Percentiles rank a stretch among this genome's conserved stretches.
These are phyloP conservation scores for Mesostigma viride DNA, from an alignment of 139 green algal genomes.

Conservation along the genomic window DNA sequence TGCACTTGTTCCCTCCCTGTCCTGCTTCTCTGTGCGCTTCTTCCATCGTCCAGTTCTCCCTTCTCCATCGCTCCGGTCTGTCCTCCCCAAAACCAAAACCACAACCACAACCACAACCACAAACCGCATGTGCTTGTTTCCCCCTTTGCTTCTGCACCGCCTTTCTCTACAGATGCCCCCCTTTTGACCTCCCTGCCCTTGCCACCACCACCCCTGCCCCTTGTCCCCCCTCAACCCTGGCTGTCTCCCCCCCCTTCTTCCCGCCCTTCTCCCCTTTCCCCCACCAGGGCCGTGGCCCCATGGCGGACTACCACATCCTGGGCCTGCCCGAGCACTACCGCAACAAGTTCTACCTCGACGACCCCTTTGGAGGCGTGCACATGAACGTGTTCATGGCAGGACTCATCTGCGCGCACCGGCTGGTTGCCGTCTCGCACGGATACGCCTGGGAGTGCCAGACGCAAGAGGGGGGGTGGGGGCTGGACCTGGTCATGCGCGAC, in stretches of 20 bases:
- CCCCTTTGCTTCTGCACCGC: constrained; percentile 9
- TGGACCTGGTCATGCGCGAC: constrained; percentile 71
- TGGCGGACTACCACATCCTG: constrained; percentile 63
- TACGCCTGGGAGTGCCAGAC: constrained; percentile 97
- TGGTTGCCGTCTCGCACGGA: constrained; percentile 70
- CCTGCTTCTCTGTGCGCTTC: too few relatives aligned
- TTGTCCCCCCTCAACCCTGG: too few relatives aligned
- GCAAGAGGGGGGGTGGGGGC: constrained; percentile 84
- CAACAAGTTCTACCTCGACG: constrained; percentile 47
- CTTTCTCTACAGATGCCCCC: constrained; percentile 11
- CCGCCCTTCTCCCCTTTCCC: too few relatives aligned
- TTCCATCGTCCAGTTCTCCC: too few relatives aligned
- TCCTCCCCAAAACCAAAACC: too few relatives aligned
- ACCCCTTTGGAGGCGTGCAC: constrained; percentile 89
- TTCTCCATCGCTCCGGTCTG: too few relatives aligned
- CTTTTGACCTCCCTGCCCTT: background rate
- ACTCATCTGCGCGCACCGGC: constrained; percentile 61
- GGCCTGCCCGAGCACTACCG: constrained; percentile 68
- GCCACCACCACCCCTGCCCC: background rate
- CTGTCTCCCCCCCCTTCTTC: too few relatives aligned
- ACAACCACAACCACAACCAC: too few relatives aligned
- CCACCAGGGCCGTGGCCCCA: constrained; percentile 73
- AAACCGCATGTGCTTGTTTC: too few relatives aligned
- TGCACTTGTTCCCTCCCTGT: too few relatives aligned
- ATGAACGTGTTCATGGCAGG: constrained; percentile 93